Base-by-base conservation (phyloP, 2,329 filamentous ascomycete species). In the Myriangium duriaei region DNA sequence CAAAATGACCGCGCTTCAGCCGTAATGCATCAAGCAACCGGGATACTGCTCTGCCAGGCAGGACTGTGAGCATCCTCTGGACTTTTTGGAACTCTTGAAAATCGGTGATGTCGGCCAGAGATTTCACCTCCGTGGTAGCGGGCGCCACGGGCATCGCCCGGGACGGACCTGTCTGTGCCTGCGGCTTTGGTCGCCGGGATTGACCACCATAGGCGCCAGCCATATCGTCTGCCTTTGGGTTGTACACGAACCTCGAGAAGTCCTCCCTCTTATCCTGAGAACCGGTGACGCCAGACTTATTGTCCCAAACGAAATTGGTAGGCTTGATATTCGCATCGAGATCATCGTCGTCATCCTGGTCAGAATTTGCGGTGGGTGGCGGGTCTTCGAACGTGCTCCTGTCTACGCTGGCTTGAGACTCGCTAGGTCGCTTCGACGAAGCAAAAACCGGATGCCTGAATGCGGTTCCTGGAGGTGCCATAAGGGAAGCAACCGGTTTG, bases 401-500 rank as follows among this genome's bases (percentile, higher is more conserved):
- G 34, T 7, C 10, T 5, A 14, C 5, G 29, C 15, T 26, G 30
- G 24, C 59, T 60, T 28, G 64, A 55, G 12, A 55, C 52, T 30
- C 63, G 59, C 32, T 46, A 49, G 32, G 38, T 32, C 26, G 16
- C 32, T 32, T 28, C n/a, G 34, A 30, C 10, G 30, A 18, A 13
- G 18, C 16, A 32, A 18, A 29, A 11, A 32, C 33, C 32, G 68
- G 62, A 14, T 59, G 55, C 45, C 73, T 71, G 51, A 81, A 88
- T 7, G 68, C 58, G 0, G 85, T 92, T 5, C 85, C 81, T 32
- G 76, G 71, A 17, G 85, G 82, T 24, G 83, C 81, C 65, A 92
- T 80, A 31, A 74, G 61, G 44, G 67, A 76, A 14, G 70, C 72
- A 30, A 79, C 51, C 19, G 66, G 56, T 31, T 63, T 38, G 24